A percentile compares a stretch with the other conserved stretches of the same genome.
Conservation (phyloP, 768 basidiomycete genomes). For the Lactifluus echinatus region DNA sequence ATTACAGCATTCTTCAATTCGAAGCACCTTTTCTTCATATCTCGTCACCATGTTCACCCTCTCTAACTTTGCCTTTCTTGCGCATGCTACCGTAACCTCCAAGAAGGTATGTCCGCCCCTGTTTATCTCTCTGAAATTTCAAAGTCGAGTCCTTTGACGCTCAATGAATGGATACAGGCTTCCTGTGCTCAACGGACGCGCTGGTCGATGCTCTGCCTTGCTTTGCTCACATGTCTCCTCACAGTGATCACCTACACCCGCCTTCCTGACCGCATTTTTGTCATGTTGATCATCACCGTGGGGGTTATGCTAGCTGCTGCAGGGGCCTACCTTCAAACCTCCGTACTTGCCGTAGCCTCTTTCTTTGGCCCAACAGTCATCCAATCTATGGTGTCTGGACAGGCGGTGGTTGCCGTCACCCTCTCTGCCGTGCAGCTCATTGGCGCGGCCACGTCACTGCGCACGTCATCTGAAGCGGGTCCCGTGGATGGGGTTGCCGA, state of each 20-base stretch:
- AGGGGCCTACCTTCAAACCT: slow-evolving; percentile 69
- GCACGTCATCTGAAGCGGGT: slow-evolving; percentile 21
- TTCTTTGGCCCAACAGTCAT: slow-evolving; percentile 67
- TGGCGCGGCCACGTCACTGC: slow-evolving; percentile 51
- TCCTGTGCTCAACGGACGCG: slow-evolving; percentile 53
- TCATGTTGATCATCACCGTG: slow-evolving; percentile 54
- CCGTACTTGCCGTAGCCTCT: slow-evolving; percentile 73
- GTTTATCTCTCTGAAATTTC: neutral
- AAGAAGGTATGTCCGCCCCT: slow-evolving; percentile 44
- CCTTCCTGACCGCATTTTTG: slow-evolving; percentile 47
- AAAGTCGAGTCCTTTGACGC: neutral
- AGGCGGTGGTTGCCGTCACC: slow-evolving; percentile 77
- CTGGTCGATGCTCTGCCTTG: slow-evolving; percentile 40
- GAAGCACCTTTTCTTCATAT: slow-evolving; percentile 40
- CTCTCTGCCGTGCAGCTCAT: slow-evolving; percentile 71
- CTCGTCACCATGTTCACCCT: slow-evolving; percentile 43
- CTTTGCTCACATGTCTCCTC: slow-evolving; percentile 48
- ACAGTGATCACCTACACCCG: slow-evolving; percentile 58
- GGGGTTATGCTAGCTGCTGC: slow-evolving; percentile 50
- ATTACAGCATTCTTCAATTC: slow-evolving; percentile 49
- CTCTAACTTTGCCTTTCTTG: slow-evolving; percentile 60
- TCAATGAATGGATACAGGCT: slow-evolving; percentile 33
- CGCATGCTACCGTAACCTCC: slow-evolving; percentile 61
- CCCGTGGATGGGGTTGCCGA: slow-evolving; percentile 42
- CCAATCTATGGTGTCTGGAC: slow-evolving; percentile 73